phyloP scores from a whole-genome alignment of 2,329 filamentous ascomycete species.

The Zasmidium cellare region DNA sequence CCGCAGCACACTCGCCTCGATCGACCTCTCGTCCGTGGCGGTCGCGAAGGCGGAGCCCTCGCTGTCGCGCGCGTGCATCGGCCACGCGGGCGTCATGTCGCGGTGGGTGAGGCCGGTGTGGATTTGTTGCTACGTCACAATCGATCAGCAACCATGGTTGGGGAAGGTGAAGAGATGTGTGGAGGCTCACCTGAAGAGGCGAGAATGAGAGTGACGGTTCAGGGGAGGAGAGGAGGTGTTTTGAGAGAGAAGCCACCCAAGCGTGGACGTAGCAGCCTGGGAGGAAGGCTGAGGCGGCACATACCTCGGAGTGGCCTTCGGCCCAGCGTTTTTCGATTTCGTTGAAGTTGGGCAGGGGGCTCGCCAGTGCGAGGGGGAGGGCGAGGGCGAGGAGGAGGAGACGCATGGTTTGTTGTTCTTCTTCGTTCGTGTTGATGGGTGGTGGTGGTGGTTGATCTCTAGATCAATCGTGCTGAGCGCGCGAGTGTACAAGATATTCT shows the following conservation, averaged over 20 bases:
- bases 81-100: conserved; percentile 20
- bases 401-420: conserved; percentile 18
- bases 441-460: not conserved
- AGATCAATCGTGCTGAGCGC: too few relatives aligned
- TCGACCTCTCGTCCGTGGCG: conserved; percentile 10
- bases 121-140: conserved; percentile 14
- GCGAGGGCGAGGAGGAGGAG: conserved; percentile 4
- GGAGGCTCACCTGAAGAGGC: too few relatives aligned
- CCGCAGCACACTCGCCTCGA: not conserved
- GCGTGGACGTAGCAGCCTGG: conserved; percentile 5
- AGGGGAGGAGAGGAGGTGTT: not conserved
- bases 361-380: conserved; percentile 6
- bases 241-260: not conserved
- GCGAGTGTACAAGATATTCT: not conserved
- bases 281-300: conserved; percentile 3
- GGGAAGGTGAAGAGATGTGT: too few relatives aligned
- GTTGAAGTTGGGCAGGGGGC: conserved; percentile 17
- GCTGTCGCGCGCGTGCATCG: conserved; percentile 6
- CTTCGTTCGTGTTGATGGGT: too few relatives aligned
- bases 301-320: conserved; percentile 30
- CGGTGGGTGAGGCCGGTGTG: conserved; percentile 16
- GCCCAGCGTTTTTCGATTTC: conserved; percentile 32
- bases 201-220: too few relatives aligned
- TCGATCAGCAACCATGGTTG: too few relatives aligned
- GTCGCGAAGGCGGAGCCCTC: conserved; percentile 4